Conservation (phyloP, 345 rosid genomes). For the Linum trigynum region DNA sequence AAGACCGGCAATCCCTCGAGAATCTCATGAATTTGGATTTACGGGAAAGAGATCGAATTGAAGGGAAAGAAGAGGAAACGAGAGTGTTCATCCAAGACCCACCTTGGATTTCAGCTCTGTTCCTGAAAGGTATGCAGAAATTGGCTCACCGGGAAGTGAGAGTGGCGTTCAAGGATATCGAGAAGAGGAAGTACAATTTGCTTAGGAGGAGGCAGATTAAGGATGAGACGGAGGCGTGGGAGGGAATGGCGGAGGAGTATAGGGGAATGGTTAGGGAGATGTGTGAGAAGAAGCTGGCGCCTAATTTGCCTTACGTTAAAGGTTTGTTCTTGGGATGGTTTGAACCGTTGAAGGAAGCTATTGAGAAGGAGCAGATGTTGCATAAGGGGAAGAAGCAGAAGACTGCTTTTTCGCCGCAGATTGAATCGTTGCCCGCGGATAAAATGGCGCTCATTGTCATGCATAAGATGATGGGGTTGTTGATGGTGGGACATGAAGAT, state of each 20-base stretch:
- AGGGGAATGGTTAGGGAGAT: slow-evolving; percentile 60
- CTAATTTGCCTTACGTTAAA: slow-evolving; percentile 74
- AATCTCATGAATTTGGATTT: slow-evolving; percentile 16
- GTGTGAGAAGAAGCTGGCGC: slow-evolving; percentile 73
- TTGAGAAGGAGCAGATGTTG: slow-evolving; percentile 54
- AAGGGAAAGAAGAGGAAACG: slow-evolving; percentile 20
- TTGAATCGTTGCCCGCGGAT: slow-evolving; percentile 71
- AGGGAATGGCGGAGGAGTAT: slow-evolving; percentile 70
- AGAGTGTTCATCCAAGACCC: slow-evolving; percentile 59
- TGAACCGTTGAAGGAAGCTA: slow-evolving; percentile 74
- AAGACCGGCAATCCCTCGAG: slow-evolving; percentile 30
- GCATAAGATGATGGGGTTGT: slow-evolving; percentile 88
- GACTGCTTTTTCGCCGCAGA: slow-evolving; percentile 74
- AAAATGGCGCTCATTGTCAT: slow-evolving; percentile 90
- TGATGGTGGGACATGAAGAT: slow-evolving; percentile 55
- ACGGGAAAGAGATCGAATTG: slow-evolving; percentile 19
- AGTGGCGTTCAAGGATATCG: slow-evolving; percentile 45
- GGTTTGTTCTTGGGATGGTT: slow-evolving; percentile 83
- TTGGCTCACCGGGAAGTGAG: slow-evolving; percentile 33
- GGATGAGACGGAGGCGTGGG: slow-evolving; percentile 94
- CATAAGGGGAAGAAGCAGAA: slow-evolving; percentile 54
- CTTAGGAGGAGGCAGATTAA: slow-evolving; percentile 68
- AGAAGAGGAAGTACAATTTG: slow-evolving; percentile 47
- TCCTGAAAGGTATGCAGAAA: slow-evolving; percentile 47
- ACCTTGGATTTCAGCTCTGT: slow-evolving; percentile 72